These are phyloP conservation scores for Candida labiduridarum DNA, from an alignment of 1,139 yeast genomes.

Conservation along the genomic window DNA sequence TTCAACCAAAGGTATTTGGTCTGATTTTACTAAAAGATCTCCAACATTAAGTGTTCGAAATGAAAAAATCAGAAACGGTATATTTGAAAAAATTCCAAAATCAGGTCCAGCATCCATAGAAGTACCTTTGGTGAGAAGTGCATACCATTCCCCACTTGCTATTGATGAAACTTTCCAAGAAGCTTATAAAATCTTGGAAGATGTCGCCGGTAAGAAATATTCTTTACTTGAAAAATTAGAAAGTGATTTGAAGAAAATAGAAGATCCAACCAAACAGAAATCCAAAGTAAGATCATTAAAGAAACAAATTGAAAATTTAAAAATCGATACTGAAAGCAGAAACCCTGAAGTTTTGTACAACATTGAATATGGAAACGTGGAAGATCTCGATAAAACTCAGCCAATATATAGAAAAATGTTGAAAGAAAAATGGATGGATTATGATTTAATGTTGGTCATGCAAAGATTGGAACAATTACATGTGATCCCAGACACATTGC, in stretches of 20 bases:
- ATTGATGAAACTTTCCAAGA: conserved; percentile 72
- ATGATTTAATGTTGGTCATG: conserved; percentile 72
- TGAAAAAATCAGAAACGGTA: conserved; percentile 29
- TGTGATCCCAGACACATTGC: conserved; percentile 91
- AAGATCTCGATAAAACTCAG: conserved; percentile 61
- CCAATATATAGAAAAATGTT: conserved; percentile 80
- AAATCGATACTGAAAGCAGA: conserved; percentile 54
- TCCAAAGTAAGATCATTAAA: conserved; percentile 12
- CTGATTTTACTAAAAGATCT: conserved; percentile 47
- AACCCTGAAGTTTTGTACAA: conserved; percentile 88
- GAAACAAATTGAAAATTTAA: conserved; percentile 24
- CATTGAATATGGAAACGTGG: conserved; percentile 44
- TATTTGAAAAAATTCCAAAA: conserved; percentile 35
- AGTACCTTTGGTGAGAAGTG: conserved; percentile 19
- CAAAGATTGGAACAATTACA: conserved; percentile 86
- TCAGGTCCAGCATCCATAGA: conserved; percentile 35
- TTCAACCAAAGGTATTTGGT: conserved; percentile 45
- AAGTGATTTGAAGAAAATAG: conserved; percentile 7
- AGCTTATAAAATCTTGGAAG: conserved; percentile 63
- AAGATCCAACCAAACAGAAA: conserved; percentile 7
- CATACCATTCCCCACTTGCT: conserved; percentile 67
- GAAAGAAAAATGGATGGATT: conserved; percentile 69
- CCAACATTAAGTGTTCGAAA: conserved; percentile 37
- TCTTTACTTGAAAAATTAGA: conserved; percentile 22
- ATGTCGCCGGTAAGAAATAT: conserved; percentile 34